Evolutionary conservation across 345 rosid species (phyloP), one percentile per base, ranked within the genome.

Genomic region (Turnera subulata): DNA sequence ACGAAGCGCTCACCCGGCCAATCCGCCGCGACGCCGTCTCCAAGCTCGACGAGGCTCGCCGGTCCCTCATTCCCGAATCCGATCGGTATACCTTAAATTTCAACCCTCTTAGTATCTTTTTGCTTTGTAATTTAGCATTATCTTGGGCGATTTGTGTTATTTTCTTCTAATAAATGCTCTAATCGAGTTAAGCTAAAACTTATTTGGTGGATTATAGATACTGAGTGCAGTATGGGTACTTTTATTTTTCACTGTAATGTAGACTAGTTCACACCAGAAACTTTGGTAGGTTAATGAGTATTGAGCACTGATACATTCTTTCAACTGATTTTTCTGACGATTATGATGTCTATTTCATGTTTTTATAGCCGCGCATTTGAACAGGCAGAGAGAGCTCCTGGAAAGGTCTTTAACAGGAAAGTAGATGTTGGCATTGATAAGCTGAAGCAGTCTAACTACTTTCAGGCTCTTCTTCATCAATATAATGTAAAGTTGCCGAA

Each of bases 311-410:
- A 29, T 29, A 8, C 8, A 29, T 29, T 4, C 35, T 8, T 29
- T 4, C 8, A 29, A 29, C 35, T 29, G 23, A 35, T 16, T 35
- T 29, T 19, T 19, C 17, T 47, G 29, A 26, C 50, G 46, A 6
- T 72, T 46, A 51, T 58, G 32, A 55, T 62, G 25, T 72, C 55
- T 62, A 35, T 64, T 59, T 51, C 53, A 22, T 4, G 32, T 58
- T 42, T 49, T 50, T 65, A 32, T 63, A 89, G 99, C 47, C 76
- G 73, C 62, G 97, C 91, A 46, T 85, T 89, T 72, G 89, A 93
- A 20, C 84, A 72, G 63, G 91, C 88, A 64, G 77, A 82, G n/a
- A 76, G 67, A 66, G 78, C 74, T 64, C 76, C 86, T 46, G 90
- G 85, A 20, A 22, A 62, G 55, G 67, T 80, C 53, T 87, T 89